These are phyloP conservation scores for Gastroboletus turbinatus DNA, from an alignment of 1,284 basidiomycete genomes.

Conservation along the genomic window DNA sequence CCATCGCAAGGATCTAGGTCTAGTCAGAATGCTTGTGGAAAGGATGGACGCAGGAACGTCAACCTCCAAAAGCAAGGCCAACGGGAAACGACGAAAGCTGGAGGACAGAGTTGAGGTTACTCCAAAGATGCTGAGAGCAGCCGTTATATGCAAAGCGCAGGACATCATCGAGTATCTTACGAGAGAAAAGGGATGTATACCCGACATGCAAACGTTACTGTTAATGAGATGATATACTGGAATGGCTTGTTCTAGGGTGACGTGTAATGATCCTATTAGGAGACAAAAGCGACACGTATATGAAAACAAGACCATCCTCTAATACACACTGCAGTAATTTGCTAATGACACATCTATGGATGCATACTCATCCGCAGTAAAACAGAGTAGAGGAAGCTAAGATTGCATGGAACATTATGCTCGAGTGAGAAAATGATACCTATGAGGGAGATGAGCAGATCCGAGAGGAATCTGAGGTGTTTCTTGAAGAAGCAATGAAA, in stretches of 20 bases:
- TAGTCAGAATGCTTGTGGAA: slow-evolving; percentile 78
- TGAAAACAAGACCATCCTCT: slow-evolving; percentile 13
- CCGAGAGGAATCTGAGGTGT: background rate
- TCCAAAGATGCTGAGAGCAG: slow-evolving; percentile 58
- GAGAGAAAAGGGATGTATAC: slow-evolving; percentile 72
- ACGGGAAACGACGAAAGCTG: slow-evolving; percentile 51
- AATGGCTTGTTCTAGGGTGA: background rate
- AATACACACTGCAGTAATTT: slow-evolving; percentile 16
- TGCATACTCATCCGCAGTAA: slow-evolving; percentile 16
- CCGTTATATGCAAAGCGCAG: slow-evolving; percentile 59
- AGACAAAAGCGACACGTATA: slow-evolving; percentile 1
- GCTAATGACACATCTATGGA: slow-evolving; percentile 29
- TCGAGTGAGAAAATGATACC: slow-evolving; percentile 10
- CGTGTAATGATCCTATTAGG: background rate
- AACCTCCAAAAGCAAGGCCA: slow-evolving; percentile 11
- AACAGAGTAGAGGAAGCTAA: slow-evolving; percentile 7
- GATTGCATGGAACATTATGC: slow-evolving; percentile 11
- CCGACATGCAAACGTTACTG: slow-evolving; percentile 65
- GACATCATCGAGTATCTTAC: slow-evolving; percentile 76
- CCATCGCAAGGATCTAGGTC: slow-evolving; percentile 57
- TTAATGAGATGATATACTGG: slow-evolving; percentile 37
- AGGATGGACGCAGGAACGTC: slow-evolving; percentile 33
- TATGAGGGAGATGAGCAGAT: slow-evolving; percentile 5
- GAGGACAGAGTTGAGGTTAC: slow-evolving; percentile 60
- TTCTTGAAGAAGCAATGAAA: slow-evolving; percentile 16